Base-by-base conservation (phyloP, 306 rosid species). In the Glycyrrhiza uralensis region DNA sequence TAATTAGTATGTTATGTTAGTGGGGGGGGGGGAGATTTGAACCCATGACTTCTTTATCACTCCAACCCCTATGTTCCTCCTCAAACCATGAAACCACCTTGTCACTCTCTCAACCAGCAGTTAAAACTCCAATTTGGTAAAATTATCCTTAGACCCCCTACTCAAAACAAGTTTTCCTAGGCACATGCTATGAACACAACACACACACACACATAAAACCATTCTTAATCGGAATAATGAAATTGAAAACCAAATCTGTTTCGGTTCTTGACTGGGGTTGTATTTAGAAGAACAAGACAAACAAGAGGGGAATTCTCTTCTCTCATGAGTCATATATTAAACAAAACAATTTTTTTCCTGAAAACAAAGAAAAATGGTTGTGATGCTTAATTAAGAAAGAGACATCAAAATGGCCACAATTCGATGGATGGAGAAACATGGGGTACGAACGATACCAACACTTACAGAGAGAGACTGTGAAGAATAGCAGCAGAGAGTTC, bases 391-490 rank as follows among this genome's bases (percentile, higher is more conserved):
- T 39, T 32, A 5, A 18, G 35, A 44, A 28, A 57, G 36, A 35
- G 38, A 49, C 24, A 49, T 10, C 12, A 36, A 36, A 36, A 36
- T 36, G 13, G 7, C 41, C 39, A 33, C 39, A 7, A 6, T 33
- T 33, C 39, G 7, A 7, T 33, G 7, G 13, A 36, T 36, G 41
- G 12, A 9, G n/a, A n/a, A n/a, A n/a, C n/a, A n/a, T n/a, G n/a
- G n/a, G n/a, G n/a, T n/a, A n/a, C n/a, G n/a, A n/a, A n/a, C n/a
- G n/a, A 36, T 46, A 41, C 8, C 1, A 51, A 41, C 20, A 64
- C 71, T 81, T 76, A 74, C 81, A 24, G 49, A 29, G 66, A 24
- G 49, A 29, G 66, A 58, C 18, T 17, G 8, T 12, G 70, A 29
- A 30, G 52, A 45, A 50, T 5, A 5, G 62, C 10, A 36, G 18